phyloP scores from a whole-genome alignment of 306 rosid species.

The Datisca glomerata region DNA sequence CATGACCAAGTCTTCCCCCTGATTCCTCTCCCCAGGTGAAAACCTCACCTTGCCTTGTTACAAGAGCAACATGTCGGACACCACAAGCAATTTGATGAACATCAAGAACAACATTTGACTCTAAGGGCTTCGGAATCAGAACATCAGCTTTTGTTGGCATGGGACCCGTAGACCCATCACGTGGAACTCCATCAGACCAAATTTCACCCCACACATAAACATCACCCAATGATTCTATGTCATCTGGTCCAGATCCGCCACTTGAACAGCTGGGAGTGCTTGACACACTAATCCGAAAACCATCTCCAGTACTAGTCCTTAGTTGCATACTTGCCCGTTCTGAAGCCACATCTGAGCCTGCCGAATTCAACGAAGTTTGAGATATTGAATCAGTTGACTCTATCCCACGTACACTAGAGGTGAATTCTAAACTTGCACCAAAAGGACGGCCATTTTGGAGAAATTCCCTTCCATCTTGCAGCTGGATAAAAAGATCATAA shows the following conservation, averaged over 20 bases:
- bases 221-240: slow-evolving; percentile 90
- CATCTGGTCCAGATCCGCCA: slow-evolving; percentile 78
- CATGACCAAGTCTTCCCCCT: slow-evolving; percentile 94
- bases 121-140: slow-evolving; percentile 63
- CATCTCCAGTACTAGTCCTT: slow-evolving; percentile 66
- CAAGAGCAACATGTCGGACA: slow-evolving; percentile 64
- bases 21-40: slow-evolving; percentile 98
- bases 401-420: slow-evolving; percentile 36
- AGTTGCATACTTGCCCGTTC: slow-evolving; percentile 58
- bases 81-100: slow-evolving; percentile 77
- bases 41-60: slow-evolving; percentile 94
- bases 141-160: slow-evolving; percentile 41
- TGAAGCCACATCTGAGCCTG: slow-evolving; percentile 55
- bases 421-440: slow-evolving; percentile 41
- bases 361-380: slow-evolving; percentile 28
- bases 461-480: slow-evolving; percentile 32
- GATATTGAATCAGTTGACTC: slow-evolving; percentile 36
- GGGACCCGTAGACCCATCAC: slow-evolving; percentile 41
- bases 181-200: slow-evolving; percentile 48
- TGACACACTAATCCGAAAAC: slow-evolving; percentile 74
- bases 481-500: too few relatives aligned
- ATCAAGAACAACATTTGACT: slow-evolving; percentile 81
- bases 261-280: slow-evolving; percentile 65
- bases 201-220: slow-evolving; percentile 89
- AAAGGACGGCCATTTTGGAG: slow-evolving; percentile 27